Percentiles rank a stretch among this genome's conserved stretches.
phyloP scores from a whole-genome alignment of 129 eudicot genomes.

The Kitagawia praeruptora region DNA sequence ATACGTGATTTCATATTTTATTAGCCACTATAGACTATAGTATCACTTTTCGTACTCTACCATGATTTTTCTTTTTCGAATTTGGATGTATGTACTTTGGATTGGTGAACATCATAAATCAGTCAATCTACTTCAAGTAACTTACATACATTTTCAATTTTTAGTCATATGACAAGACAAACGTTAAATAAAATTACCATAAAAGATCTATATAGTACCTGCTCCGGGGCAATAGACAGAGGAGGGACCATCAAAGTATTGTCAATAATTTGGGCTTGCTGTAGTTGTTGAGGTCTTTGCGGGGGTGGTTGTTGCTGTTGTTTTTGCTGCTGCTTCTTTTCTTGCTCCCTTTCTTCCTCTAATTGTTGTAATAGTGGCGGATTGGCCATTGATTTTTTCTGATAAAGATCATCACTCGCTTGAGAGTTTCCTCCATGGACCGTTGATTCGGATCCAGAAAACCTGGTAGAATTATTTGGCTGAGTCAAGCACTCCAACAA shows the following conservation, averaged over 20 bases:
- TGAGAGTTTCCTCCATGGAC: slow-evolving; percentile 1
- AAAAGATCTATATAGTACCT: slow-evolving; percentile 22
- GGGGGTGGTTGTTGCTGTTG: slow-evolving; percentile 11
- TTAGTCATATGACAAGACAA: neutral
- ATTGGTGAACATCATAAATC: neutral
- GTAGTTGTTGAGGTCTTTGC: neutral
- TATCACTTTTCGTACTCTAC: neutral
- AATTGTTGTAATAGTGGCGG: slow-evolving; percentile 52
- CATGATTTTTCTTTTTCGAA: too few species aligned
- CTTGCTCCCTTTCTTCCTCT: slow-evolving; percentile 60
- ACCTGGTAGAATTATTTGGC: slow-evolving; percentile 48
- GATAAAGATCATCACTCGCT: neutral
- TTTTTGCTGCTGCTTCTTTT: slow-evolving; percentile 28
- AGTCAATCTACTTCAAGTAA: neutral
- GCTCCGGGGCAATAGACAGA: slow-evolving; percentile 45
- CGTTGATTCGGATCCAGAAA: slow-evolving; percentile 19
- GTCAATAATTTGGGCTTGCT: slow-evolving; percentile 23
- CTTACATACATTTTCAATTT: neutral
- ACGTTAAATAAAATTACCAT: neutral
- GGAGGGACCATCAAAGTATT: slow-evolving; percentile 58
- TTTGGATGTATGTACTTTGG: neutral
- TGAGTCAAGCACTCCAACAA: slow-evolving; percentile 54
- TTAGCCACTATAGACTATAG: neutral
- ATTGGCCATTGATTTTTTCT: slow-evolving; percentile 11
- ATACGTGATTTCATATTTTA: neutral